Base-by-base conservation (phyloP, 108 stramenopile genomes). In the Cyclostephanos invisitatus region DNA sequence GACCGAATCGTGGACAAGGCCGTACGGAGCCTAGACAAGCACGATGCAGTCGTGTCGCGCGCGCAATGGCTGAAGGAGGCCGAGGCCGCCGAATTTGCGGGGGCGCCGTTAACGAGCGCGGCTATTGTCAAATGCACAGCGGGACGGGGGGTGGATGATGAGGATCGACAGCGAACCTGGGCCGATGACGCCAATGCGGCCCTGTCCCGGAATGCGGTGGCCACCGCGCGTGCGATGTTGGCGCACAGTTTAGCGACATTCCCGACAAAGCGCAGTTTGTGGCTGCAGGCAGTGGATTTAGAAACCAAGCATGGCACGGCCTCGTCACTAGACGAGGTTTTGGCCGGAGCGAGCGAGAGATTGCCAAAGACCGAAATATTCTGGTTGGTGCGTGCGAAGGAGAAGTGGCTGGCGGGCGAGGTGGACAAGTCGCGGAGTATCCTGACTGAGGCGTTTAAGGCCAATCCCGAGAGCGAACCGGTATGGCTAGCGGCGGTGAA, bases 401-500 rank as follows among this genome's bases (percentile, higher is more conserved):
- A 98, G 74, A 85, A 82, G 69, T 98, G 99, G 97, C 49, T 94
- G 32, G 80, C 82, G 2, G 91, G 91, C 9, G 84, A 97, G 72
- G 91, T 97, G 17, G 87, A 90, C 56, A 87, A 74, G 15, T 97
- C 98, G 7, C 85, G 99, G n/a, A 83, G 84, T 17, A 89, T 98
- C 56, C 91, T 99, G 14, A 85, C 90, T 21, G 85, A 95, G 62
- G 99, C 98, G 6, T 97, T 98, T 82, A 86, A 76, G 28, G 91
- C 87, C 15, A 98, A 98, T 74, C 98, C 98, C n/a, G 89, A 96
- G 59, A 92, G 93, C 25, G 97, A 98, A 82, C 65, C 86, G 22
- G 89, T 99, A 27, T 98, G 95, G 97, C 75, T 99, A 46, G 99
- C 99, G 2, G 97, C 97, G 10, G 86, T 97, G 28, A 98, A 98